Evolutionary conservation across 2,329 filamentous ascomycete genomes (phyloP).

Genomic region (Fusarium mundagurra): DNA sequence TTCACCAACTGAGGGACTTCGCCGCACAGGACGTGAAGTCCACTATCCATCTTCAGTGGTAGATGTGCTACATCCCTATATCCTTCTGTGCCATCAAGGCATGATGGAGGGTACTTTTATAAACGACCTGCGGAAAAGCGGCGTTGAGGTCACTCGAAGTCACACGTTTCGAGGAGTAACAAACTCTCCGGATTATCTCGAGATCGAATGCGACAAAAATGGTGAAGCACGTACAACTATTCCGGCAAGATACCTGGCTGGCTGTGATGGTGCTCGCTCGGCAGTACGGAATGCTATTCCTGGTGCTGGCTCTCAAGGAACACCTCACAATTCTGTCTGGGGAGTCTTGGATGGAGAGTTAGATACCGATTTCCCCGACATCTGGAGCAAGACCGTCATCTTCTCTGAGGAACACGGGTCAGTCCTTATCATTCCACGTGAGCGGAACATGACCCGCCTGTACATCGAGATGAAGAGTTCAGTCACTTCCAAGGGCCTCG

Average conservation of each 20-base stretch:
- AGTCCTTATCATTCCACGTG: slow-evolving; percentile 77
- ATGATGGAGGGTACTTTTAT: slow-evolving; percentile 78
- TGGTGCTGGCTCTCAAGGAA: slow-evolving; percentile 62
- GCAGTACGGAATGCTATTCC: slow-evolving; percentile 72
- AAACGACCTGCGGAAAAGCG: slow-evolving; percentile 72
- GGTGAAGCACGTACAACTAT: slow-evolving; percentile 15
- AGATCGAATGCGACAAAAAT: slow-evolving; percentile 55
- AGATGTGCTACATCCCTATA: slow-evolving; percentile 65
- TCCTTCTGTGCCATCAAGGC: slow-evolving; percentile 73
- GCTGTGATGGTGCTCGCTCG: slow-evolving; percentile 74
- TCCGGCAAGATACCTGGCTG: not conserved
- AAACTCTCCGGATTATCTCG: slow-evolving; percentile 50
- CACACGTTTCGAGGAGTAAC: slow-evolving; percentile 65
- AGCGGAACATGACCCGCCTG: slow-evolving; percentile 75
- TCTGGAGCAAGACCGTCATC: slow-evolving; percentile 78
- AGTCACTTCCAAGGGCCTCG: slow-evolving; percentile 52
- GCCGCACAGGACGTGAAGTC: slow-evolving; percentile 70
- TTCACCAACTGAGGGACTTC: slow-evolving; percentile 60
- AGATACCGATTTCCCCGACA: slow-evolving; percentile 77
- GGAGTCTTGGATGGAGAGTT: slow-evolving; percentile 77
- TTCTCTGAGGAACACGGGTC: slow-evolving; percentile 74
- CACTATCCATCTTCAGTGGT: slow-evolving; percentile 71
- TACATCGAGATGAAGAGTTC: slow-evolving; percentile 65
- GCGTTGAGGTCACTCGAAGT: slow-evolving; percentile 71
- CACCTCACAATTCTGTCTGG: slow-evolving; percentile 68